Base-by-base conservation (phyloP, 495 filamentous ascomycete genomes). In the Annulohypoxylon bovei region DNA sequence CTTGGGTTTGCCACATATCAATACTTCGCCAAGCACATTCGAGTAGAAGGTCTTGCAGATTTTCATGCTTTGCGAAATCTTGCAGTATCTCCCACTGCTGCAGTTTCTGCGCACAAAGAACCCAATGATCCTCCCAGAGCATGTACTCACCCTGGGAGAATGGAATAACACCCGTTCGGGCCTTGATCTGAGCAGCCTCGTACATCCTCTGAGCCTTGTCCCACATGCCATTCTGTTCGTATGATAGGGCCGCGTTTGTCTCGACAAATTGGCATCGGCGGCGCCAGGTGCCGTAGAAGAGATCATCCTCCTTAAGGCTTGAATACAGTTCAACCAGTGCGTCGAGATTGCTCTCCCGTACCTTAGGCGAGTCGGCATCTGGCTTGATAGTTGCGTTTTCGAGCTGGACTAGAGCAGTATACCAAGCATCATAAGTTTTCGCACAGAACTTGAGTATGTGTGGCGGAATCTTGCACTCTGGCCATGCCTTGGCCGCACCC, bases 111-210 rank as follows among this genome's bases (percentile, higher is more conserved):
- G 95, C 95, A 76, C 96, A 98, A 40, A 96, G 86, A 33, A 98
- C 87, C 96, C 96, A 99, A 70, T 99, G 96, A 78, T 99, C 96
- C 80, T 99, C 96, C 96, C 96, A 99, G 0, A 99, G 85, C 88
- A 95, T 97, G 76, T 99, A 99, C 81, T 99, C 96, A 12, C 89
- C 93, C 70, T 96, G 92, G 1, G 95, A 98, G 81, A 97, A 98
- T 1, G 96, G 94, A 65, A 97, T 88, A 12, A 91, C 91, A 28
- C 94, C 95, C 0, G 93, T 97, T 35, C 96, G 88, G 44, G 96
- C 95, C 78, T 97, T 99, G 77, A 98, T 94, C 79, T 98, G 96
- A 0, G 95, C 96, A 44, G 88, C 89, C 76, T 99, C 96, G 79
- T 98, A 99, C 81, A 97, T 90, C 70, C 91, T 89, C 78, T 98